Evolutionary conservation across 208 protist genomes (phyloP), one percentile per base, ranked within the genome.

Genomic region (Borovskyia barvae): DNA sequence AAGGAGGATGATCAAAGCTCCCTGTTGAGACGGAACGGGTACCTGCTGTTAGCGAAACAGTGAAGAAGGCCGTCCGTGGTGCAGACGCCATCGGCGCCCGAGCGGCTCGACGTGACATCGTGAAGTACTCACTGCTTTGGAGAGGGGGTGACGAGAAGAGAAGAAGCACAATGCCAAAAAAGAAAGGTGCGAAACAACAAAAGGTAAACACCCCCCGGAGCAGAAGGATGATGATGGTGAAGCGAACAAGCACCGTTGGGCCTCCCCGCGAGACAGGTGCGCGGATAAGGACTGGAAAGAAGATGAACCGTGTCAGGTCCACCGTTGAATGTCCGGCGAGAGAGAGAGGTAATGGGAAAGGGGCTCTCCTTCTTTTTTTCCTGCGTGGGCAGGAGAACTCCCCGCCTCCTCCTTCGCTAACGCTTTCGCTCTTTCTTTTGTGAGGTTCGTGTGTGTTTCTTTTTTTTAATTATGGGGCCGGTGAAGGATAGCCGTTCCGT

Each of bases 1-100:
- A 86, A 12, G 69, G 72, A 3, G 79, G 76, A 39, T 95, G 89
- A 29, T 93, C 82, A 66, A 95, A 93, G 25, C 37, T 59, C 26
- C 77, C 83, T 6, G 79, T 83, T 19, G 81, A 88, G 28, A 95
- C 29, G 19, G 40, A 36, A 19, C 49, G 33, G n/a, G n/a, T n/a
- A n/a, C 4, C 1, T 54, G 26, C 17, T 36, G 0, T 25, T 54
- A 9, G 28, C 37, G 22, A 11, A 22, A 33, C 11, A 4, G 14
- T 11, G 19, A 20, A 11, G 5, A 29, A 5, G 26, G 47, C 3
- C 24, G 11, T 29, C 24, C 5, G 20, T 30, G 25, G 12, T 54
- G 4, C 19, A 14, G n/a, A n/a, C n/a, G n/a, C n/a, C n/a, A n/a
- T n/a, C n/a, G n/a, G n/a, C n/a, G n/a, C n/a, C n/a, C n/a, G n/a